These are phyloP conservation scores for Kockiozyma suomiensis DNA, from an alignment of 805 yeast genomes.

Conservation along the genomic window DNA sequence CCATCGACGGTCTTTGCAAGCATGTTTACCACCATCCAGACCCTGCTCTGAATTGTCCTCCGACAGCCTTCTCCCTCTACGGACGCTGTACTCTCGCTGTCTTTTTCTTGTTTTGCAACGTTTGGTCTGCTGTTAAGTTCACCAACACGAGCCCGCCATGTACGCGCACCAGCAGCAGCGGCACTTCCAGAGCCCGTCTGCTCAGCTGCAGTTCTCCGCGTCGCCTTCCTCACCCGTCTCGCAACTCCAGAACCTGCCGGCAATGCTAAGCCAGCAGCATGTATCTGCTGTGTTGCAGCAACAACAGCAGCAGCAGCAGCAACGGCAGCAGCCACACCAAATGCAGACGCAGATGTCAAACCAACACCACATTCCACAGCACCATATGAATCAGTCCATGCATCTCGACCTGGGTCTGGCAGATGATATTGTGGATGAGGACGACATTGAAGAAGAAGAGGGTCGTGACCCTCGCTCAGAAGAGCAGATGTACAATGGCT, in stretches of 20 bases:
- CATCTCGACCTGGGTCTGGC: constrained; percentile 20
- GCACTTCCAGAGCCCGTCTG: constrained; percentile 24
- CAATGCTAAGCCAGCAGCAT: constrained; percentile 25
- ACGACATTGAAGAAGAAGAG: constrained; percentile 20
- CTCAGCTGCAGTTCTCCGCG: constrained; percentile 15
- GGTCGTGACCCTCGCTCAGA: constrained; percentile 1
- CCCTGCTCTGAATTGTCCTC: neutral
- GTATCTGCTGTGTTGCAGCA: constrained; percentile 16
- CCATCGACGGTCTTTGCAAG: neutral
- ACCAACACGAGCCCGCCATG: constrained; percentile 6
- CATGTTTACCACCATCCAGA: constrained; percentile 2
- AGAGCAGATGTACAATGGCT: constrained; percentile 13
- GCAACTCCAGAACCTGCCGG: constrained; percentile 16
- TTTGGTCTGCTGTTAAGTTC: neutral
- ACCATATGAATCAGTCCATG: constrained; percentile 12
- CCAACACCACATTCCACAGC: constrained; percentile 11
- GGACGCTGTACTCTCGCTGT: neutral
- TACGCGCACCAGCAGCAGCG: constrained; percentile 33
- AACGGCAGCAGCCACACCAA: constrained; percentile 7
- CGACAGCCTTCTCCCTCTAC: neutral
- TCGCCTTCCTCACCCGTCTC: constrained; percentile 8
- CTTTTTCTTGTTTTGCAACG: neutral
- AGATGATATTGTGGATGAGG: constrained; percentile 24
- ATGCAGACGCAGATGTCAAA: neutral
- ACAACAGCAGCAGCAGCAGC: constrained; percentile 22